Conservation (phyloP, 208 protist genomes). For the Acanthamoeba healyi region DNA sequence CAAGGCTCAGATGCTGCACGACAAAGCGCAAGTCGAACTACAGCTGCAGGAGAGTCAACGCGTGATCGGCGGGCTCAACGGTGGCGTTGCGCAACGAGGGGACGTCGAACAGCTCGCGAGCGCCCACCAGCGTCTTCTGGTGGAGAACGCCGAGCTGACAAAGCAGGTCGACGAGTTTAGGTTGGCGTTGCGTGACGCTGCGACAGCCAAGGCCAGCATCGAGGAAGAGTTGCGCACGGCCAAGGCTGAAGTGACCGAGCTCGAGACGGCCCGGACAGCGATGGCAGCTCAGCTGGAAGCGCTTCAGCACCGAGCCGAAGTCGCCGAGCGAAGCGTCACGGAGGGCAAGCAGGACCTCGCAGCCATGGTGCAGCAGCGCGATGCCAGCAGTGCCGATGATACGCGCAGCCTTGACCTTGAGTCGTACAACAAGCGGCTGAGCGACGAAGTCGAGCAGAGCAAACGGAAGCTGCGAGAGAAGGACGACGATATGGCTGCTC, state of each 20-base stretch:
- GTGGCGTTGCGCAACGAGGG: not conserved
- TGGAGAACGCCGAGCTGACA: not conserved
- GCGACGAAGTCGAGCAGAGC: too few species aligned
- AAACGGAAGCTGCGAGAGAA: too few species aligned
- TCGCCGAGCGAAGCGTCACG: not conserved
- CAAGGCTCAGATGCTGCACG: not conserved
- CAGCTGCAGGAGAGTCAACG: not conserved
- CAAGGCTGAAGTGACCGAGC: not conserved
- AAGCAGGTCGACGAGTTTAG: not conserved
- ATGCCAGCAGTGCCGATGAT: too few species aligned
- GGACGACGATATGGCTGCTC: too few species aligned
- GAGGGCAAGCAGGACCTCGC: not conserved
- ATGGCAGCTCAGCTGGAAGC: constrained; percentile 2
- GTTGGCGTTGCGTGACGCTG: not conserved
- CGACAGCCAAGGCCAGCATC: not conserved
- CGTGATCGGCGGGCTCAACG: not conserved
- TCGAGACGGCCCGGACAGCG: not conserved
- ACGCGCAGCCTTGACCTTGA: too few species aligned
- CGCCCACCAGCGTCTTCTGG: not conserved
- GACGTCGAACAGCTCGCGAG: not conserved
- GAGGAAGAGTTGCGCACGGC: not conserved
- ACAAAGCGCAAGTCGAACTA: not conserved
- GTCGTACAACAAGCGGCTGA: too few species aligned
- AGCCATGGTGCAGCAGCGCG: too few species aligned
- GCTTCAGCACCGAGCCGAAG: not conserved